phyloP scores from a whole-genome alignment of 208 protist species.

The Leishmania arabica region DNA sequence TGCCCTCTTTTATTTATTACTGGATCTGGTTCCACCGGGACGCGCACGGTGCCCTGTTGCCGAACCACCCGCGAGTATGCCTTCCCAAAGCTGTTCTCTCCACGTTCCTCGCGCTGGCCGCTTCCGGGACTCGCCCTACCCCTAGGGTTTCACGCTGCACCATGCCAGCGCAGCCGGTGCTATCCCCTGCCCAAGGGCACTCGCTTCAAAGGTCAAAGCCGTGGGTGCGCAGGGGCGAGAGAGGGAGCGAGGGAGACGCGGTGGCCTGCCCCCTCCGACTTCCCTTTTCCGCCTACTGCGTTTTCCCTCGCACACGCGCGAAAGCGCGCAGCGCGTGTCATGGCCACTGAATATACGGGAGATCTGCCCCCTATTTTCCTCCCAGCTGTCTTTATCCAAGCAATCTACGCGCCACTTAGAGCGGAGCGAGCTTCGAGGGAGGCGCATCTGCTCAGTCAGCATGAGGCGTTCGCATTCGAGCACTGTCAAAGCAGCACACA shows the following conservation, averaged over 20 bases:
- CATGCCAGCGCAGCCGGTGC: not conserved
- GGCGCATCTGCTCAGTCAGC: too few species aligned
- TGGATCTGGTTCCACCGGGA: not conserved
- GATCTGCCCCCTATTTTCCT: too few species aligned
- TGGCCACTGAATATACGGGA: too few species aligned
- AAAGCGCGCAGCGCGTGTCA: too few species aligned
- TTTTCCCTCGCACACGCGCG: too few species aligned
- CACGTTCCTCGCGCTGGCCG: not conserved
- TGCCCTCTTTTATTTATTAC: conserved; percentile 9
- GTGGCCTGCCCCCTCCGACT: too few species aligned
- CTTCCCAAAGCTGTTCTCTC: not conserved
- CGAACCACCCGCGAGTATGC: not conserved
- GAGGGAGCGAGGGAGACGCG: not conserved
- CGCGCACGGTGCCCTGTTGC: not conserved
- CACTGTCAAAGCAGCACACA: too few species aligned
- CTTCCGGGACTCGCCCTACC: not conserved
- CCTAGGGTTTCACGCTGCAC: not conserved
- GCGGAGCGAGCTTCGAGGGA: too few species aligned
- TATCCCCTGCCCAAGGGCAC: not conserved
- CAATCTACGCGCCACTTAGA: too few species aligned
- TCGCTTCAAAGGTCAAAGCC: not conserved
- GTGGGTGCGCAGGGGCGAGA: not conserved
- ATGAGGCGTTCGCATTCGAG: too few species aligned
- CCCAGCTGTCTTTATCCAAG: too few species aligned
- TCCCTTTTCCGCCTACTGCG: too few species aligned